Base-by-base conservation (phyloP, 2,329 filamentous ascomycete genomes). In the Fusarium sacchari region DNA sequence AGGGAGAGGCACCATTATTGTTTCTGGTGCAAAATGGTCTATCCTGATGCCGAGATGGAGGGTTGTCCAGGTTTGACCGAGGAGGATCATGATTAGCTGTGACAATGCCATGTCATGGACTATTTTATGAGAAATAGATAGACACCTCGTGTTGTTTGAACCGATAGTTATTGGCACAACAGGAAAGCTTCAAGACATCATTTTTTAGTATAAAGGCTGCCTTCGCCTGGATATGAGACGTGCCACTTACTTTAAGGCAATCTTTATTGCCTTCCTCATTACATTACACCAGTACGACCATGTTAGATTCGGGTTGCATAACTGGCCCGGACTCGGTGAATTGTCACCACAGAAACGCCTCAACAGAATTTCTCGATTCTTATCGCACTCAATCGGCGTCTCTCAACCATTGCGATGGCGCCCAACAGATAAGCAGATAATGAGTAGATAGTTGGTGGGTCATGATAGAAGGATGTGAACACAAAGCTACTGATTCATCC, bases 11-110 rank as follows among this genome's bases (percentile, higher is more conserved):
- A 94, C 78, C 83, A 87, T 49, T 99, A 99, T 80, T 99, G 96
- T 84, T 97, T 98, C 80, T 99, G 95, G 93, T 99, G 96, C 83
- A 98, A 98, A 81, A 93, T 88, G 82, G 86, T 86, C 59, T 99
- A 98, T 80, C 88, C 91, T 1, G 91, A 94, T 78, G 85, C 84
- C 40, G 82, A 85, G 40, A 91, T 98, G 92, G 94, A 96, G 18
- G 95, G 94, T 0, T 99, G 96, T 85, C 96, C 96, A 1, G 96
- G 96, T 2, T 63, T 92, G 40, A 93, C 91, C 1, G 96, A 98
- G 82, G 95, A 97, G 78, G 95, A 98, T 77, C 90, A 92, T 70
- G 89, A 92, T 76, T 84, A 56, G 77, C 42, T 28, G 42, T 34
- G 26, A 26, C n/a, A 40, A 34, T 36, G 20, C 28, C 36, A 20